A percentile compares a stretch with the other conserved stretches of the same genome.
phyloP scores from a whole-genome alignment of 2,329 filamentous ascomycete genomes.

The Colletotrichum sp. region DNA sequence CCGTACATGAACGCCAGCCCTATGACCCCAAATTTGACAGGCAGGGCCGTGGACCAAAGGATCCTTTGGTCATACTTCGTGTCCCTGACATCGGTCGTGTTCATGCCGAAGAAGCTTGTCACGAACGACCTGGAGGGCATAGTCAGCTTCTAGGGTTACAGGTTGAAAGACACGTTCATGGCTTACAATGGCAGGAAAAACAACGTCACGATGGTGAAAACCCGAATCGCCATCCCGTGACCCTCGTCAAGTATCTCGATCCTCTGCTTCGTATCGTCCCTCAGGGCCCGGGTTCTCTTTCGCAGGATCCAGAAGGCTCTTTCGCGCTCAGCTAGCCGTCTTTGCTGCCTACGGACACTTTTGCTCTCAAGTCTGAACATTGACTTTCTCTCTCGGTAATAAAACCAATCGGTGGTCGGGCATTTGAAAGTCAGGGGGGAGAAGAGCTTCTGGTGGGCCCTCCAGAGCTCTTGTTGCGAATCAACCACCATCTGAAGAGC shows the following conservation, averaged over 20 bases:
- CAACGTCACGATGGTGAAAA: conserved; percentile 45
- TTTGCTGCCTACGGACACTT: not conserved
- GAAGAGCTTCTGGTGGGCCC: not conserved
- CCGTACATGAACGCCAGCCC: conserved; percentile 27
- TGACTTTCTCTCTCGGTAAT: not conserved
- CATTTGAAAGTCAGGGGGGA: not conserved
- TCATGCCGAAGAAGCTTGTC: conserved; percentile 47
- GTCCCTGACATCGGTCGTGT: conserved; percentile 46
- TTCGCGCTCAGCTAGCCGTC: not conserved
- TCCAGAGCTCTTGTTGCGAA: conserved; percentile 1
- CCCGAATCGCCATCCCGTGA: conserved; percentile 34
- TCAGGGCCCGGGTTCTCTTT: conserved; percentile 6
- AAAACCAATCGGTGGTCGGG: not conserved
- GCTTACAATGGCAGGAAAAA: conserved; percentile 41
- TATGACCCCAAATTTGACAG: conserved; percentile 38
- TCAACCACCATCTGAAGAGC: conserved; percentile 11
- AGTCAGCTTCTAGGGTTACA: not conserved
- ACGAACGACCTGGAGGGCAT: conserved; percentile 25
- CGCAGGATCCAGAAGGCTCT: not conserved
- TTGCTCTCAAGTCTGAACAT: not conserved
- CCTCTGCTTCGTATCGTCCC: conserved; percentile 28
- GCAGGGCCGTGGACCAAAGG: conserved; percentile 45
- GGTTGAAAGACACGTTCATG: not conserved
- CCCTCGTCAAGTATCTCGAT: conserved; percentile 32
- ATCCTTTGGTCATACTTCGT: conserved; percentile 40